Base-by-base conservation (phyloP, 148 eudicot genomes). In the Diospyros lotus region DNA sequence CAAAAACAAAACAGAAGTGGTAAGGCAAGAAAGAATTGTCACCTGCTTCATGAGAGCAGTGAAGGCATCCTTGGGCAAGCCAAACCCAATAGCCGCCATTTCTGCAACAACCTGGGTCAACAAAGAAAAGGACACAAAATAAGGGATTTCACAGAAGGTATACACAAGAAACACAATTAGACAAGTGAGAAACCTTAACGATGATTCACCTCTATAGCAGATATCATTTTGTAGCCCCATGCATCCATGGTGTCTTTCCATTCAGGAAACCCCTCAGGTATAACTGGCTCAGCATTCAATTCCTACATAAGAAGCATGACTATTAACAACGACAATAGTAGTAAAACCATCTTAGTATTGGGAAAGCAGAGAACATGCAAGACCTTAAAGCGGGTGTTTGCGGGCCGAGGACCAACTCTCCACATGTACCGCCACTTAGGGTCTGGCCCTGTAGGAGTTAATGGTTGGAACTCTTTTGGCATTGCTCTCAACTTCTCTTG, bases 391-490 rank as follows among this genome's bases (percentile, higher is more conserved):
- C 73, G 85, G 66, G 99, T 95, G 71, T 81, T 80, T 4, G 83
- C 77, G 14, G 97, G 99, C 46, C 99, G 90, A 75, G 97, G 85
- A 73, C 99, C 99, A 74, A 86, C 84, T 86, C 99, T 88, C 99
- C 99, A 95, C 97, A 95, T 93, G 78, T 95, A 95, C 41, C 99
- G 86, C 99, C 99, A 95, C 81, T 95, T 95, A 48, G 90, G 96
- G 80, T 95, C 99, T 66, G 99, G 97, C 52, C 99, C 99, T n/a
- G 43, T 58, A 7, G 99, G 99, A 68, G 87, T 87, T 45, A 79
- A 60, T 0, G 99, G 94, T 62, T 82, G 87, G 80, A 39, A 81
- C 77, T 93, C 91, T 70, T 77, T 9, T 1, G 94, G 93, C 93
- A 95, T 82, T 69, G 80, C 77, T 80, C 73, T 83, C 51, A 92